Evolutionary conservation across 2,329 filamentous ascomycete species (phyloP), one percentile per base, ranked within the genome.

Genomic region (Alternaria brassicae): DNA sequence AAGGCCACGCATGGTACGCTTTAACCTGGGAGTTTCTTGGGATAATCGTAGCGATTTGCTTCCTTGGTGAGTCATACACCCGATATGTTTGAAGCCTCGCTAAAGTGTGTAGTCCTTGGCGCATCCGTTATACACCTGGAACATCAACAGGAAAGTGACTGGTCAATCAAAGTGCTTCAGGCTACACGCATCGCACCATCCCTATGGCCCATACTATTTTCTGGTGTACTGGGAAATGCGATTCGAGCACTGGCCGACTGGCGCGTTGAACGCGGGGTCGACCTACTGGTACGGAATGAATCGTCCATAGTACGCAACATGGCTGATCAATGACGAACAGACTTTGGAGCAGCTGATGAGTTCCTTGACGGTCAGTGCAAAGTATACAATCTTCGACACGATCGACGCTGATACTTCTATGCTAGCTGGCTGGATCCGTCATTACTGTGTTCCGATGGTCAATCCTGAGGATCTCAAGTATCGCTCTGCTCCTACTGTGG

Each of bases 171-270:
- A 25, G 58, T 61, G 5, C 19, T 63, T 17, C 39, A 47, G 32
- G 53, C 60, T 12, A 63, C 57, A 9, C 34, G 41, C 9, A 42
- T 63, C 17, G 57, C 49, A 13, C 57, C 60, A 15, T 58, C 57
- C 1, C 19, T 63, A 13, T 61, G 60, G 57, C 60, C 53, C 2
- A 60, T 63, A 12, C 9, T 61, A 12, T 63, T 63, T 9, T 63
- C 60, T 9, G 50, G 53, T 8, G 39, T 63, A 6, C 15, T 61
- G 21, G 60, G 57, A 12, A 63, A 51, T 32, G 57, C 57, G 10
- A 36, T 63, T 19, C 37, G 44, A 13, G 39, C 56, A 4, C 48
- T 60, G 6, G 60, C 57, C 3, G 54, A 61, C 25, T 63, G 60
- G 60, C 34, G 40, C 19, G 57, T 60, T 12, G 60, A 60, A 27